Conservation (phyloP, 257 asterid genomes). For the Primulina tabacum region DNA sequence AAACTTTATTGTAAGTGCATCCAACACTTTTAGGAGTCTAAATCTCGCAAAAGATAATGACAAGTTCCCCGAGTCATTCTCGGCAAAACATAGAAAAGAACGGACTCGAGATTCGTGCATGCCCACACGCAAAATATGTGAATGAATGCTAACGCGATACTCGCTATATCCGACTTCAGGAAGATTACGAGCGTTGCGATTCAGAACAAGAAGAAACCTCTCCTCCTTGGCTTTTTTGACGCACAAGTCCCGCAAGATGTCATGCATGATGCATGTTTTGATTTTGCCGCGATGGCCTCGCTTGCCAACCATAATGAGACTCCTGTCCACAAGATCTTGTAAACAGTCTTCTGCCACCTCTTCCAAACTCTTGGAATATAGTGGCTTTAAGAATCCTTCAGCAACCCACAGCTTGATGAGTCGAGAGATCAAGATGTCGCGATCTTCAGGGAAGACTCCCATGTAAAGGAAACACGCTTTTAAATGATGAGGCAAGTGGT, state of each 20-base stretch:
- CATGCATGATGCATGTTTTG: slow-evolving; percentile 11
- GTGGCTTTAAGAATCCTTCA: slow-evolving; percentile 14
- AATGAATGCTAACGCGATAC: slow-evolving; percentile 18
- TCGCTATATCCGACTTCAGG: background rate
- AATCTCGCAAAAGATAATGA: background rate
- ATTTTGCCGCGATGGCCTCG: background rate
- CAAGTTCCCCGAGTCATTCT: background rate
- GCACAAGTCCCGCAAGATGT: slow-evolving; percentile 18
- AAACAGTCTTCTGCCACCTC: slow-evolving; percentile 16
- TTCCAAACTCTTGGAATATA: background rate
- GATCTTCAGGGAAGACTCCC: slow-evolving; percentile 18
- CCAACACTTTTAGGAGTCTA: slow-evolving; percentile 24
- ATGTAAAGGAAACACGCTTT: slow-evolving; percentile 20
- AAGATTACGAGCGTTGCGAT: background rate
- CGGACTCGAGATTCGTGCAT: background rate
- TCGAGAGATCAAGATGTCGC: background rate
- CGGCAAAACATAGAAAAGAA: background rate
- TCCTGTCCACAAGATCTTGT: slow-evolving; percentile 14
- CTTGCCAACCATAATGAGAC: slow-evolving; percentile 1
- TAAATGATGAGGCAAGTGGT: slow-evolving; percentile 9
- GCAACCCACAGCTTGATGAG: slow-evolving; percentile 23
- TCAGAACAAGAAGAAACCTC: slow-evolving; percentile 25
- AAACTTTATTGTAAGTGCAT: slow-evolving; percentile 19
- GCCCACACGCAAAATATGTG: background rate
- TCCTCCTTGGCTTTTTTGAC: slow-evolving; percentile 26